Conservation (phyloP, 176 grass and related monocot species). For the Eragrostis curvula region DNA sequence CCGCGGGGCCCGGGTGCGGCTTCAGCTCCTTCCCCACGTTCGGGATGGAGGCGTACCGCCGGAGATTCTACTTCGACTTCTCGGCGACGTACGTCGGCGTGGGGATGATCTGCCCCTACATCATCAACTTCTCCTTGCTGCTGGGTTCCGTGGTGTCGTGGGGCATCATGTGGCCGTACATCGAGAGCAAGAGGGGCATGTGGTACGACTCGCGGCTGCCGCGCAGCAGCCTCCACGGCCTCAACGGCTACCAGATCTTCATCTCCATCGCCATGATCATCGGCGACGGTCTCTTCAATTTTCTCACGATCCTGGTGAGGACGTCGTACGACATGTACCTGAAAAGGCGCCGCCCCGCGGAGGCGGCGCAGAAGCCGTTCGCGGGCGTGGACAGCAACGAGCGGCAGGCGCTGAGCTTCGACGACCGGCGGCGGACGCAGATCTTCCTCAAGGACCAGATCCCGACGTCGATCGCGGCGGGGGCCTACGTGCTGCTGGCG, state of each 20-base stretch:
- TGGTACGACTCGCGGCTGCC: constrained; percentile 55
- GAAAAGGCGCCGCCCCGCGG: not conserved
- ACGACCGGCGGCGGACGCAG: constrained; percentile 40
- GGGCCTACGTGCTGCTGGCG: constrained; percentile 42
- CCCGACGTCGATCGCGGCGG: constrained; percentile 42
- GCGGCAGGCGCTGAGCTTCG: constrained; percentile 50
- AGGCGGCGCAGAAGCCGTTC: constrained; percentile 20
- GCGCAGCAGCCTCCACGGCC: constrained; percentile 51
- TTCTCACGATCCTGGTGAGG: constrained; percentile 40
- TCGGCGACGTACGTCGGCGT: constrained; percentile 66
- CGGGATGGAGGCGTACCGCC: constrained; percentile 51
- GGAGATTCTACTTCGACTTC: constrained; percentile 73
- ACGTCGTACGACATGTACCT: constrained; percentile 70
- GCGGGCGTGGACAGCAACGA: constrained; percentile 19
- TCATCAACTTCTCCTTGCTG: constrained; percentile 67
- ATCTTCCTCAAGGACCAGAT: constrained; percentile 77
- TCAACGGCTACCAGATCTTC: constrained; percentile 75
- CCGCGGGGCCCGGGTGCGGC: constrained; percentile 24
- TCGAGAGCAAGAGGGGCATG: constrained; percentile 51
- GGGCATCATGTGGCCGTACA: constrained; percentile 70
- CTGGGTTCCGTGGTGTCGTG: constrained; percentile 58
- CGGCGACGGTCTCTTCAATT: constrained; percentile 65
- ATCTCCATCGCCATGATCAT: constrained; percentile 80
- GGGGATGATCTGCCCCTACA: constrained; percentile 73
- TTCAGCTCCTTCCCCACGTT: constrained; percentile 65